A percentile compares a stretch with the other conserved stretches of the same genome.
Conservation (phyloP, 164 flowering plant genomes). For the Taxillus chinensis region DNA sequence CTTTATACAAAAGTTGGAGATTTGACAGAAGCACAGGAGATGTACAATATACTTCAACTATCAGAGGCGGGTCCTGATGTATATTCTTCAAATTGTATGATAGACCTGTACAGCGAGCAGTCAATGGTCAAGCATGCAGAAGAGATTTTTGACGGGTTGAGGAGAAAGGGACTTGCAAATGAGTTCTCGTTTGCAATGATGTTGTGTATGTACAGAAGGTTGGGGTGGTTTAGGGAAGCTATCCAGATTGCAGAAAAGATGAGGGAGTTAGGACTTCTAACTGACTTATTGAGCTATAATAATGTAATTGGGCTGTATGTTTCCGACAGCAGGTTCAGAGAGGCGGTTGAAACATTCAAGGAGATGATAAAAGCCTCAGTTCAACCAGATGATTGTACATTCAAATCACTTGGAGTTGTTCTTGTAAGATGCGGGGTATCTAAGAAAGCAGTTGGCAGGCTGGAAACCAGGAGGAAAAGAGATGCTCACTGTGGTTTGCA, state of each 20-base stretch:
- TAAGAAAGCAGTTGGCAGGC: constrained; percentile 46
- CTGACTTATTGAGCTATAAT: constrained; percentile 64
- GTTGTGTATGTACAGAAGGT: constrained; percentile 76
- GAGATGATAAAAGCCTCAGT: constrained; percentile 48
- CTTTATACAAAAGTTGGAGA: constrained; percentile 79
- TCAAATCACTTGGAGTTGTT: constrained; percentile 50
- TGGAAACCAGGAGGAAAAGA: constrained; percentile 43
- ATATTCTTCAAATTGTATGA: constrained; percentile 86
- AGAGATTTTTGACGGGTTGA: constrained; percentile 49
- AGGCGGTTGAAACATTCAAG: constrained; percentile 51
- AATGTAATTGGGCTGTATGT: constrained; percentile 60
- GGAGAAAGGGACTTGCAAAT: constrained; percentile 53
- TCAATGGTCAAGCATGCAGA: constrained; percentile 67
- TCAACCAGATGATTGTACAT: constrained; percentile 76
- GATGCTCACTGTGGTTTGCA: constrained; percentile 41
- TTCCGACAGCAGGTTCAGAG: constrained; percentile 54
- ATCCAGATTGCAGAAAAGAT: constrained; percentile 47
- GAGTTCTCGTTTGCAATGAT: constrained; percentile 91
- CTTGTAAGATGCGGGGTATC: constrained; percentile 59
- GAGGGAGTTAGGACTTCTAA: constrained; percentile 55
- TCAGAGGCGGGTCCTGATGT: constrained; percentile 45
- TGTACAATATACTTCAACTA: constrained; percentile 40
- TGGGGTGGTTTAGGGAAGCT: constrained; percentile 56
- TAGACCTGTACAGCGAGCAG: constrained; percentile 67
- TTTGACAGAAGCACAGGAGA: constrained; percentile 69